Percentiles rank a stretch among this genome's conserved stretches.
These are phyloP conservation scores for Auricularia heimuer DNA, from an alignment of 768 basidiomycete species.

Conservation along the genomic window DNA sequence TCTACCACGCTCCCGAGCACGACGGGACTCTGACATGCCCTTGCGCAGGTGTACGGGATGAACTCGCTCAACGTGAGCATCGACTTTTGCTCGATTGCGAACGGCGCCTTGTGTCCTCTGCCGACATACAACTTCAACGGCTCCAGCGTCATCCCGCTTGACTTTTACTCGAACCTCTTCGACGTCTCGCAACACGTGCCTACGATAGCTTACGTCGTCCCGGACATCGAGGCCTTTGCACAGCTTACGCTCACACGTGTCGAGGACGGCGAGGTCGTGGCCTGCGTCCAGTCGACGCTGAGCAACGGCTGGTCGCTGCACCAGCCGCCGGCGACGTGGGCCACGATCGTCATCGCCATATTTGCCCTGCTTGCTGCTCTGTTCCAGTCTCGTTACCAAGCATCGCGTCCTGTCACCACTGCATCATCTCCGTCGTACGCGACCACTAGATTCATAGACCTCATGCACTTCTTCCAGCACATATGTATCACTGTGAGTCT, in stretches of 20 bases:
- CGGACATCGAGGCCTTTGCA: conserved; percentile 85
- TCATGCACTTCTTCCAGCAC: conserved; percentile 75
- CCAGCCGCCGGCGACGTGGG: conserved; percentile 69
- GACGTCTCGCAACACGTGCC: conserved; percentile 54
- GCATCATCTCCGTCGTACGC: conserved; percentile 43
- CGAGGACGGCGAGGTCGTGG: conserved; percentile 61
- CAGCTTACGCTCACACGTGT: conserved; percentile 66
- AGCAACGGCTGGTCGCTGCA: conserved; percentile 84
- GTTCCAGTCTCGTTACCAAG: conserved; percentile 32
- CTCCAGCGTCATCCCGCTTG: conserved; percentile 51
- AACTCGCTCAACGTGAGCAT: conserved; percentile 75
- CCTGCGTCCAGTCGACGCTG: conserved; percentile 86
- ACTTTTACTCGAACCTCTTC: conserved; percentile 25
- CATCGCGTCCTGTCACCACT: conserved; percentile 32
- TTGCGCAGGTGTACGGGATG: conserved; percentile 56
- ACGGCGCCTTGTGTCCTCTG: conserved; percentile 58
- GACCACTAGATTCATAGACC: conserved; percentile 70
- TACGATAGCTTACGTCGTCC: conserved; percentile 72
- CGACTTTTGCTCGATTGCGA: conserved; percentile 70
- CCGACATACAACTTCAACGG: conserved; percentile 14
- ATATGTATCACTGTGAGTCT: conserved; percentile 55
- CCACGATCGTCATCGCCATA: conserved; percentile 50
- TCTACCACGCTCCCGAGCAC: not conserved
- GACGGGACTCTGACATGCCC: not conserved
- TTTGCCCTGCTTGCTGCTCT: conserved; percentile 35